Evolutionary conservation across 2,329 filamentous ascomycete genomes (phyloP).

Genomic region (Monosporascus sp.): DNA sequence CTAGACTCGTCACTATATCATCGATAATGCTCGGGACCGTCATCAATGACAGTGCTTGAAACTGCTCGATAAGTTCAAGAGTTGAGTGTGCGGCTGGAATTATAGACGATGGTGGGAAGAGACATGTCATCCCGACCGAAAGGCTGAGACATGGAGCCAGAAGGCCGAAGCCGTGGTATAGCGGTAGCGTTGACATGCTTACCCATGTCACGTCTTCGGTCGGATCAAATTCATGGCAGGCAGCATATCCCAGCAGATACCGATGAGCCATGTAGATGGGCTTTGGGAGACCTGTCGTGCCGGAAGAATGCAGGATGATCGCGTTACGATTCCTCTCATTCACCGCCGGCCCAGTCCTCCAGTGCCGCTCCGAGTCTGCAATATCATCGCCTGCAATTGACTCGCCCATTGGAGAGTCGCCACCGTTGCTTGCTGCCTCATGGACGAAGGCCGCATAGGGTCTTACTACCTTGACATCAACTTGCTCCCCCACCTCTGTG

Average conservation of each 20-base stretch:
- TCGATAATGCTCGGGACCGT: constrained; percentile 30
- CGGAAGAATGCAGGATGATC: constrained; percentile 29
- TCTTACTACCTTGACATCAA: not conserved
- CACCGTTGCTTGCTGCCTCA: not conserved
- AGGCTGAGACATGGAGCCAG: constrained; percentile 26
- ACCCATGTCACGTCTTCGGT: constrained; percentile 14
- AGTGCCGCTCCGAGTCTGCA: not conserved
- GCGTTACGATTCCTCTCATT: constrained; percentile 16
- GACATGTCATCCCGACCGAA: constrained; percentile 23
- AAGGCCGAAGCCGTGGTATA: constrained; percentile 31
- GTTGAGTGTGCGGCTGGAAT: constrained; percentile 21
- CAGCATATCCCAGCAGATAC: constrained; percentile 23
- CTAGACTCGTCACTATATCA: constrained; percentile 19
- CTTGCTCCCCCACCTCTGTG: not conserved
- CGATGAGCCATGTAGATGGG: constrained; percentile 27
- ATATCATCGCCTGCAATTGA: not conserved
- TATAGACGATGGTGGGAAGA: constrained; percentile 21
- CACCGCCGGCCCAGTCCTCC: constrained; percentile 3
- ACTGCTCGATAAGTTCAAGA: constrained; percentile 16
- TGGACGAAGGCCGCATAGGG: not conserved
- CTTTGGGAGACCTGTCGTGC: constrained; percentile 31
- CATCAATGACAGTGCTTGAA: constrained; percentile 24
- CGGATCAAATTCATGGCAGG: constrained; percentile 20
- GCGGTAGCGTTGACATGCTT: constrained; percentile 28
- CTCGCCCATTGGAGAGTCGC: not conserved